These are phyloP conservation scores for Effrenium voratum DNA, from an alignment of 73 alveolate genomes.

Conservation along the genomic window DNA sequence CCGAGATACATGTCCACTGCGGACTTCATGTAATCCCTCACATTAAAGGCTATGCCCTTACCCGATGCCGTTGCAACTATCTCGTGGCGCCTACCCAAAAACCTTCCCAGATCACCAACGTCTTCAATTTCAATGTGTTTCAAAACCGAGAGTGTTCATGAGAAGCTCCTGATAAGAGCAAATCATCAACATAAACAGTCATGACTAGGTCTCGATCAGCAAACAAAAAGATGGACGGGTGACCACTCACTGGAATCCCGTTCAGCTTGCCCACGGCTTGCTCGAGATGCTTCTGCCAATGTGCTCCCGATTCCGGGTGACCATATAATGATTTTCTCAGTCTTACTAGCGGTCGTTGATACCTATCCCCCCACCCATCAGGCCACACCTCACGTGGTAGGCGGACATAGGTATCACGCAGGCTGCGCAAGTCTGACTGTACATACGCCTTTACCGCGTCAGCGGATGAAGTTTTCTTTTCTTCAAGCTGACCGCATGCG, in stretches of 20 bases:
- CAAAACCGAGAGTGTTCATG: neutral
- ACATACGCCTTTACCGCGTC: conserved; percentile 23
- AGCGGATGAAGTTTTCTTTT: neutral
- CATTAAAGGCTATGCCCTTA: no score
- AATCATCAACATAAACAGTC: neutral
- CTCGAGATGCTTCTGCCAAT: no score
- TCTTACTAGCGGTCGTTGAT: no score
- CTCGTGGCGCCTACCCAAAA: neutral
- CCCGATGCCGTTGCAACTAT: no score
- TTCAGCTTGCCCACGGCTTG: no score
- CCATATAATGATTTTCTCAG: no score
- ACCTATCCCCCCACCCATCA: no score
- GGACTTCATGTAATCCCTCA: neutral
- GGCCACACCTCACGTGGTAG: no score
- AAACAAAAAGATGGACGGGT: no score
- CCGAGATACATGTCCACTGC: neutral
- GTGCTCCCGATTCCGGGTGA: no score
- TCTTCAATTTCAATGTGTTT: neutral
- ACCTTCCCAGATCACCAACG: neutral
- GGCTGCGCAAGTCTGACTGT: neutral
- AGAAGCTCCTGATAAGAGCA: neutral
- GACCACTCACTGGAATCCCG: no score
- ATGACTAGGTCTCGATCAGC: neutral
- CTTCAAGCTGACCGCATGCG: neutral
- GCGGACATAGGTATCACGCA: conserved; percentile 1